A percentile compares a stretch with the other conserved stretches of the same genome.
These are phyloP conservation scores for Penicillium nucicola DNA, from an alignment of 495 filamentous ascomycete genomes.

Conservation along the genomic window DNA sequence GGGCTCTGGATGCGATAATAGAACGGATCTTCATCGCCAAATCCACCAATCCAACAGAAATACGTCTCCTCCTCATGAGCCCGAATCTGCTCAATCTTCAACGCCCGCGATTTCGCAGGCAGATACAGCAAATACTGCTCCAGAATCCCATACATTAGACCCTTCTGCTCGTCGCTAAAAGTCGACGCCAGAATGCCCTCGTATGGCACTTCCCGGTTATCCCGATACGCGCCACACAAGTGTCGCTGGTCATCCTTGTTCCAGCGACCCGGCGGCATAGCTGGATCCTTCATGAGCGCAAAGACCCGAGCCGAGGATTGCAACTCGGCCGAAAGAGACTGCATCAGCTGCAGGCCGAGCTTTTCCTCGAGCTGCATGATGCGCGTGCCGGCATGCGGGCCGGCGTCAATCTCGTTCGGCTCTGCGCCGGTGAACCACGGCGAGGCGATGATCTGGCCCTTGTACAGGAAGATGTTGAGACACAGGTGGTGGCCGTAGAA, in stretches of 20 bases:
- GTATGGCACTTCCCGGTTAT: conserved; percentile 72
- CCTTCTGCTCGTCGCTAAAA: conserved; percentile 46
- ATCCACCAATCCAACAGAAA: conserved; percentile 73
- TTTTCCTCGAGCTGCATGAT: conserved; percentile 65
- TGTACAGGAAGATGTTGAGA: conserved; percentile 61
- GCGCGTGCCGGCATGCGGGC: conserved; percentile 55
- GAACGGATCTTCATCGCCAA: conserved; percentile 62
- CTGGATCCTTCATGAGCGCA: conserved; percentile 51
- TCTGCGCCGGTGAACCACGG: conserved; percentile 78
- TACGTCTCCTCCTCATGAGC: conserved; percentile 61
- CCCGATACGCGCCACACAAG: conserved; percentile 69
- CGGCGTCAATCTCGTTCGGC: conserved; percentile 67
- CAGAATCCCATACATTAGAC: conserved; percentile 52
- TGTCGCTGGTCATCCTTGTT: conserved; percentile 74
- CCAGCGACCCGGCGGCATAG: conserved; percentile 66
- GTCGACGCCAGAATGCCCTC: conserved; percentile 55
- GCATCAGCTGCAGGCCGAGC: conserved; percentile 64
- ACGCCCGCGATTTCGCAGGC: conserved; percentile 46
- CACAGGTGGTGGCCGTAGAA: conserved; percentile 79
- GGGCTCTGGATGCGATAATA: conserved; percentile 76
- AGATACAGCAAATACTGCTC: conserved; percentile 63
- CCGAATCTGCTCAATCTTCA: conserved; percentile 50
- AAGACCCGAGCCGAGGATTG: conserved; percentile 55
- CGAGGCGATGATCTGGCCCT: conserved; percentile 56
- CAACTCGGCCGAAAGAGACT: conserved; percentile 47